Evolutionary conservation across 129 eudicot species (phyloP), one percentile per base, ranked within the genome.

Genomic region (Lonicera japonica): DNA sequence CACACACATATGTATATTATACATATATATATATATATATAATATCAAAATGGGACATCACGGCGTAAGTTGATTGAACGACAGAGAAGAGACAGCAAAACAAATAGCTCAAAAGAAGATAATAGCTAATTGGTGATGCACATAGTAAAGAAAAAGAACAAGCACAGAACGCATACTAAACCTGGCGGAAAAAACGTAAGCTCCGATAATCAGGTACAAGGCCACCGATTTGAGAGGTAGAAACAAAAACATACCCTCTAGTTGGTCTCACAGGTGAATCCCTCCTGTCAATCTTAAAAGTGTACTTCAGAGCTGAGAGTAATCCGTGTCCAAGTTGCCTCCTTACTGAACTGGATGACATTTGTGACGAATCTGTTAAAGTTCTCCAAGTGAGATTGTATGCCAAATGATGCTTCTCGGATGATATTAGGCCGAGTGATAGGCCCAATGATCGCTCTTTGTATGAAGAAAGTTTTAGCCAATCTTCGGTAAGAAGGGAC

Each of bases 281-380:
- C 67, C 98, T 80, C 56, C 53, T 68, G 68, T 91, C 98, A 36
- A 87, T 45, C 69, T 80, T 91, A 63, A 64, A 87, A 8, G 88
- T 82, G 68, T 91, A 91, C 77, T 84, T 91, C 68, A 87, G 20
- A 52, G 88, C 82, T 17, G 98, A 91, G 58, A 80, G 64, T 62
- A 88, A 70, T 63, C 78, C 70, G 74, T 87, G 98, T 22, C 96
- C 98, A 68, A 92, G 96, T 68, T 92, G 95, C 76, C 96, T 82
- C 77, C 96, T 84, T 63, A 92, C 78, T 55, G 90, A 56, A 65
- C 56, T 56, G 5, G 89, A 85, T 64, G 98, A 75, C 88, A 84
- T 60, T 76, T 92, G 96, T 45, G 94, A 82, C 43, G 98, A 96
- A 68, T 87, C 96, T 0, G 88, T 66, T 55, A 87, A 79, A 24